These are phyloP conservation scores for Mucor mucedo DNA, from an alignment of 371 early-diverging fungal species.

Conservation along the genomic window DNA sequence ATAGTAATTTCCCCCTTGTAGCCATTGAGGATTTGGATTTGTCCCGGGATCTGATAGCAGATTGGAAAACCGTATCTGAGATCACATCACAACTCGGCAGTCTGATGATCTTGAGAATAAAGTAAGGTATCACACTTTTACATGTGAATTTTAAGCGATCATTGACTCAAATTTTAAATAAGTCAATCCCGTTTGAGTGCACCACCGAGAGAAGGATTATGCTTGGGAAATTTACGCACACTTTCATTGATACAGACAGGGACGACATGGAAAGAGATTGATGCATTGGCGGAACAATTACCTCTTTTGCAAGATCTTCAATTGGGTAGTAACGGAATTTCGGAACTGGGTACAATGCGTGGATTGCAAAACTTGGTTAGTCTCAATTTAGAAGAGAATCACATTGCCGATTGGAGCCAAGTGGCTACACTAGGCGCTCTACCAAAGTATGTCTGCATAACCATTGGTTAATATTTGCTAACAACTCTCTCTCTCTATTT, in stretches of 20 bases:
- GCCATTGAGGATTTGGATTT: constrained; percentile 76
- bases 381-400: constrained; percentile 74
- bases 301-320: constrained; percentile 69
- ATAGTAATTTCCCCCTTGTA: constrained; percentile 7
- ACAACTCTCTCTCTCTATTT: too few species aligned
- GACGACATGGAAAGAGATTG: constrained; percentile 40
- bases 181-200: constrained; percentile 37
- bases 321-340: constrained; percentile 65
- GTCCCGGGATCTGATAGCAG: constrained; percentile 66
- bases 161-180: constrained; percentile 4
- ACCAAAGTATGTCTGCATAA: constrained; percentile 44
- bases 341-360: constrained; percentile 21
- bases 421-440: constrained; percentile 52
- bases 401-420: constrained; percentile 61
- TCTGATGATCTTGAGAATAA: constrained; percentile 67
- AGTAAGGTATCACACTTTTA: constrained; percentile 35
- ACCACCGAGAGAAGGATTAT: constrained; percentile 35
- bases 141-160: neutral
- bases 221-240: constrained; percentile 42
- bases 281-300: constrained; percentile 51
- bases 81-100: constrained; percentile 63
- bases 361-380: constrained; percentile 29
- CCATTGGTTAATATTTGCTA: neutral
- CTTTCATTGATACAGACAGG: constrained; percentile 28
- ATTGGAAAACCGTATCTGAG: constrained; percentile 66